A percentile compares a stretch with the other conserved stretches of the same genome.
phyloP scores from a whole-genome alignment of 352 stramenopile species.

The Globisporangium apiculatum region DNA sequence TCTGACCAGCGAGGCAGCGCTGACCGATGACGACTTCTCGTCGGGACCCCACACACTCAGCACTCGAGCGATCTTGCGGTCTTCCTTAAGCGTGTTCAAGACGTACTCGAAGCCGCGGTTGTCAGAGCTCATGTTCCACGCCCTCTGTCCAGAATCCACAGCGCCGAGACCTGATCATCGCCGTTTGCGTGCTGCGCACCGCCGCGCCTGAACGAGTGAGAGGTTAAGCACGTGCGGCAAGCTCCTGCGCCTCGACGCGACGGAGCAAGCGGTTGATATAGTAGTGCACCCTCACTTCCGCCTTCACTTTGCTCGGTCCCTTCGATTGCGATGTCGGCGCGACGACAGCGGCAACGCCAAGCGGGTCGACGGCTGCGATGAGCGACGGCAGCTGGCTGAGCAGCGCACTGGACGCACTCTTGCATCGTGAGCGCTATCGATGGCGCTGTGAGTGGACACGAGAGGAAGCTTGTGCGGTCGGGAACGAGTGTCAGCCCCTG shows the following conservation, averaged over 20 bases:
- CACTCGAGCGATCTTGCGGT: background rate
- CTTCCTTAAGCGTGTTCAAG: background rate
- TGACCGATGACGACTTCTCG: background rate
- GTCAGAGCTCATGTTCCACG: background rate
- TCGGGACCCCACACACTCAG: background rate
- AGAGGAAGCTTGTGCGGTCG: background rate
- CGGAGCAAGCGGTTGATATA: background rate
- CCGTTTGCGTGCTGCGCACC: background rate
- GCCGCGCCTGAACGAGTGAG: background rate
- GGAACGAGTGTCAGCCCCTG: slow-evolving; percentile 6
- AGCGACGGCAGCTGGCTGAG: background rate
- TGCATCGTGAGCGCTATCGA: background rate
- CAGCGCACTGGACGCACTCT: background rate
- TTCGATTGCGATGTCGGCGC: background rate
- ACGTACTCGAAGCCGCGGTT: background rate
- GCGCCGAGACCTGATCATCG: background rate
- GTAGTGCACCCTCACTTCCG: background rate
- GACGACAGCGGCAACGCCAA: too few species aligned
- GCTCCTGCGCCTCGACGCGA: background rate
- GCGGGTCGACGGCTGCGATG: background rate
- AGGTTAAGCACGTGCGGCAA: background rate
- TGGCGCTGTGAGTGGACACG: background rate
- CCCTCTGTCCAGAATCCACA: background rate
- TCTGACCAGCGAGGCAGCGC: too few species aligned
- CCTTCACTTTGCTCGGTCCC: background rate